Percentiles rank a stretch among this genome's conserved stretches.
Evolutionary conservation across 306 rosid genomes (phyloP).

Genomic region (Echinosophora koreensis): DNA sequence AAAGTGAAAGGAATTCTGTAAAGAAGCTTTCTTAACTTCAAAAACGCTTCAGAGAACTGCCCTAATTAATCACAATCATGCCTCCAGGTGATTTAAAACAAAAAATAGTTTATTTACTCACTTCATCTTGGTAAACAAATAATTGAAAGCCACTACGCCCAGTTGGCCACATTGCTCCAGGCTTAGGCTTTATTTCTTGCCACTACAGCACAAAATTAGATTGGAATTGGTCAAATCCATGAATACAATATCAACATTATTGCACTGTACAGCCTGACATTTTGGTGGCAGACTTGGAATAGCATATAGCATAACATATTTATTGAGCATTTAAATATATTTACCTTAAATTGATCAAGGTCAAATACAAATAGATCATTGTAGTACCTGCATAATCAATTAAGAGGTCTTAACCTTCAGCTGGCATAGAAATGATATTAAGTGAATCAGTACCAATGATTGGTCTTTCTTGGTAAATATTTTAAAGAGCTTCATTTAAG

Average conservation of each 20-base stretch:
- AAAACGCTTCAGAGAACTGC: conserved; percentile 33
- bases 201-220: conserved; percentile 68
- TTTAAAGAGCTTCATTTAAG: conserved; percentile 19
- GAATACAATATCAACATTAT: conserved; percentile 15
- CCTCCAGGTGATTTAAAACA: conserved; percentile 30
- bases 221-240: conserved; percentile 20
- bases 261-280: conserved; percentile 16
- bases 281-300: conserved; percentile 6
- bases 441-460: conserved; percentile 34
- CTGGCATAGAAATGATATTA: conserved; percentile 29
- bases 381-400: conserved; percentile 73
- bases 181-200: conserved; percentile 96
- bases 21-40: conserved; percentile 36
- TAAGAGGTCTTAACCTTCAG: conserved; percentile 37
- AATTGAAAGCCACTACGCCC: conserved; percentile 96
- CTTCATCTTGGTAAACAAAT: conserved; percentile 93
- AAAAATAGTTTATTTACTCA: conserved; percentile 53
- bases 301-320: conserved; percentile 23
- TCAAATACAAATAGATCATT: conserved; percentile 94
- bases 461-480: conserved; percentile 5
- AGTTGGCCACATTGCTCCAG: conserved; percentile 97
- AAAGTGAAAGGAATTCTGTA: conserved; percentile 45
- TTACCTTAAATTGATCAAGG: conserved; percentile 94
- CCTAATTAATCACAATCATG: conserved; percentile 26
- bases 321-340: conserved; percentile 29